A percentile compares a stretch with the other conserved stretches of the same genome.
These are phyloP conservation scores for Trypanosoma lewisi DNA, from an alignment of 208 protist genomes.

Conservation along the genomic window DNA sequence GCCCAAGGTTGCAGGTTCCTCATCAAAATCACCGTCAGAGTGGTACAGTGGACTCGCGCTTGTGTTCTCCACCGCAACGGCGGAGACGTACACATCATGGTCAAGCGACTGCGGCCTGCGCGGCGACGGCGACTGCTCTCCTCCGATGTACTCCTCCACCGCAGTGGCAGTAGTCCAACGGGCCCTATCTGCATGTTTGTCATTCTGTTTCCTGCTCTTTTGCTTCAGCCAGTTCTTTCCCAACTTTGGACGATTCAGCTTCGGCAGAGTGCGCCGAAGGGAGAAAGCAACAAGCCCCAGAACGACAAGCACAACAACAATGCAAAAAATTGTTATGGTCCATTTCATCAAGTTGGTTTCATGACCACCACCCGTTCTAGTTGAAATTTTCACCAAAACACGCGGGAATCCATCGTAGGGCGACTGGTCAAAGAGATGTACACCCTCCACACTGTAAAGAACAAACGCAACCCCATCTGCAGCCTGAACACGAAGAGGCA, in stretches of 20 bases:
- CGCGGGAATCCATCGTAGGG: conserved; percentile 8
- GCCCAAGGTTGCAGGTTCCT: conserved; percentile 28
- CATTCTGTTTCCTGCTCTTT: neutral
- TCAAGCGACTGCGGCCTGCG: conserved; percentile 31
- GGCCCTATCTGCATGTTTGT: conserved; percentile 11
- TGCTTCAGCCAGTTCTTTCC: conserved; percentile 5
- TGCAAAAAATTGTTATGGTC: conserved; percentile 26
- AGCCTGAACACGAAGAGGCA: conserved; percentile 7
- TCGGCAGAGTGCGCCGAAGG: conserved; percentile 57
- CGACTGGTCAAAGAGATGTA: conserved; percentile 37
- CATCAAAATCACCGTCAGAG: conserved; percentile 39
- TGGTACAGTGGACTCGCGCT: conserved; percentile 56
- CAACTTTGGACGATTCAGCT: conserved; percentile 31
- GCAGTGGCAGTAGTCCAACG: neutral
- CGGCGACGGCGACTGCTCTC: conserved; percentile 54
- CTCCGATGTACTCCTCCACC: conserved; percentile 16
- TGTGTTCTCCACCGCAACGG: conserved; percentile 34
- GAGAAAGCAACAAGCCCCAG: conserved; percentile 75
- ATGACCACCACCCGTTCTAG: neutral
- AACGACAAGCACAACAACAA: conserved; percentile 48
- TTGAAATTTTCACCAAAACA: neutral
- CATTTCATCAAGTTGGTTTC: neutral
- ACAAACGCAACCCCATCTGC: conserved; percentile 25
- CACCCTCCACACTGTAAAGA: conserved; percentile 42
- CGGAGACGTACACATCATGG: neutral